A percentile compares a stretch with the other conserved stretches of the same genome.
Evolutionary conservation across 1,284 basidiomycete species (phyloP).

Genomic region (Ustanciosporium gigantosporum): DNA sequence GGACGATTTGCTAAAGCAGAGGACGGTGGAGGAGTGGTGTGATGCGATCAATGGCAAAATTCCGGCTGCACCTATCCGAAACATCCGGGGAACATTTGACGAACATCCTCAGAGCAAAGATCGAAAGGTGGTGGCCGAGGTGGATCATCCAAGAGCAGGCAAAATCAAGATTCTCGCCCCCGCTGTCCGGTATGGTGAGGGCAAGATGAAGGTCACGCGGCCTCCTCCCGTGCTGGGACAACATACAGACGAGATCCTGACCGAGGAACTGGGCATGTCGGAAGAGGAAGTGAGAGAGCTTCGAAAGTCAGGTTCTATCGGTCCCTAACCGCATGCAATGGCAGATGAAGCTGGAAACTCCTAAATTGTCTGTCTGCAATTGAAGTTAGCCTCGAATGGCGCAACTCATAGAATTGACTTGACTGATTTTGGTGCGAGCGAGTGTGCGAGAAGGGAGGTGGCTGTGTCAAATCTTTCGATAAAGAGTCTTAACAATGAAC

Average conservation of each 20-base stretch:
- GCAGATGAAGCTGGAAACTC: not conserved
- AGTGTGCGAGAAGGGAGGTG: too few relatives aligned
- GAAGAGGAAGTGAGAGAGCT: slow-evolving; percentile 67
- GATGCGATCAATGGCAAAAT: slow-evolving; percentile 41
- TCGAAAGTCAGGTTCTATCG: slow-evolving; percentile 57
- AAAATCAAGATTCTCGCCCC: slow-evolving; percentile 83
- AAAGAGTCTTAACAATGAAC: too few relatives aligned
- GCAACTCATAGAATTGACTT: too few relatives aligned
- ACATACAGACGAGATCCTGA: slow-evolving; percentile 62
- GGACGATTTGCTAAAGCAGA: slow-evolving; percentile 63
- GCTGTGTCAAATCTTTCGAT: too few relatives aligned
- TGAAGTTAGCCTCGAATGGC: too few relatives aligned
- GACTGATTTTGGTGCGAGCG: too few relatives aligned
- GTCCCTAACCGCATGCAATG: slow-evolving; percentile 9
- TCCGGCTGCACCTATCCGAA: slow-evolving; percentile 71
- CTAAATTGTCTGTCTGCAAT: too few relatives aligned
- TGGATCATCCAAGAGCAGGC: slow-evolving; percentile 73
- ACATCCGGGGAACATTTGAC: slow-evolving; percentile 83
- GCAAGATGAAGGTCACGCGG: slow-evolving; percentile 64
- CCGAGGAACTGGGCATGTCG: slow-evolving; percentile 72
- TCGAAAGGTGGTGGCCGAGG: slow-evolving; percentile 68
- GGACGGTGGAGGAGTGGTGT: slow-evolving; percentile 48
- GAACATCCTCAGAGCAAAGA: slow-evolving; percentile 80
- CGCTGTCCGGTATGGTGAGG: slow-evolving; percentile 83
- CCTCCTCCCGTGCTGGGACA: slow-evolving; percentile 60